phyloP scores from a whole-genome alignment of 2,329 filamentous ascomycete genomes.

The Exutisphaerella laricina region DNA sequence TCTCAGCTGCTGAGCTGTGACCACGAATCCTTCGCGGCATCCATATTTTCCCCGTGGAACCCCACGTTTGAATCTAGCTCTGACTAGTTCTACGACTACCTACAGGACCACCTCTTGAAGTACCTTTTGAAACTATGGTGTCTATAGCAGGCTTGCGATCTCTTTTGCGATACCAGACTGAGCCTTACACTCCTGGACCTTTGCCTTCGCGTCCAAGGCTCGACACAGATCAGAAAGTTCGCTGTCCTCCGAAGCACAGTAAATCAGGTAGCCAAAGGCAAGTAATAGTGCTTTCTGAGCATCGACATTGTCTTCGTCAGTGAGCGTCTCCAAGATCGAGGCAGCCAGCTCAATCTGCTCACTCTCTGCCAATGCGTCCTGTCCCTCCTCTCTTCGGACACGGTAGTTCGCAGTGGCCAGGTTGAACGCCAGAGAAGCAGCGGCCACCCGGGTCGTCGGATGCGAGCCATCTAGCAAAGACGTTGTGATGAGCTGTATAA shows the following conservation, averaged over 20 bases:
- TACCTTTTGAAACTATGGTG: too few species aligned
- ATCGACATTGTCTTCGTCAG: slow-evolving; percentile 50
- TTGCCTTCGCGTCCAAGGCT: slow-evolving; percentile 67
- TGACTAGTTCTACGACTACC: too few species aligned
- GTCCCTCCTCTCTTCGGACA: slow-evolving; percentile 52
- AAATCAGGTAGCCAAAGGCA: slow-evolving; percentile 70
- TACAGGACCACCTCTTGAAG: too few species aligned
- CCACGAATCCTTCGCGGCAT: too few species aligned
- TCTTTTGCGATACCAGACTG: slow-evolving; percentile 32
- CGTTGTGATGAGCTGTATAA: slow-evolving; percentile 66
- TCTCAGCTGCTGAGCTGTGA: too few species aligned
- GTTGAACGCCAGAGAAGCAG: slow-evolving; percentile 79
- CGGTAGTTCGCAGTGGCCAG: slow-evolving; percentile 66
- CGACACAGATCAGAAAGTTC: slow-evolving; percentile 75
- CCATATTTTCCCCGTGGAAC: too few species aligned
- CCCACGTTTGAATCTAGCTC: too few species aligned
- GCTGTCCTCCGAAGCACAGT: slow-evolving; percentile 62
- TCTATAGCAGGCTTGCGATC: slow-evolving; percentile 25
- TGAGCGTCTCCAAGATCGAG: slow-evolving; percentile 69
- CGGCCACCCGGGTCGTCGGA: slow-evolving; percentile 69
- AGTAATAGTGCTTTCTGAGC: slow-evolving; percentile 71
- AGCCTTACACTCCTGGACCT: slow-evolving; percentile 44
- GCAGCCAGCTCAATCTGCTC: slow-evolving; percentile 79
- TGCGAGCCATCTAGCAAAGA: slow-evolving; percentile 74
- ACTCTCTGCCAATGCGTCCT: slow-evolving; percentile 57